Percentiles rank a stretch among this genome's conserved stretches.
Evolutionary conservation across 2,329 filamentous ascomycete species (phyloP).

Genomic region (Colletotrichum tabaci): DNA sequence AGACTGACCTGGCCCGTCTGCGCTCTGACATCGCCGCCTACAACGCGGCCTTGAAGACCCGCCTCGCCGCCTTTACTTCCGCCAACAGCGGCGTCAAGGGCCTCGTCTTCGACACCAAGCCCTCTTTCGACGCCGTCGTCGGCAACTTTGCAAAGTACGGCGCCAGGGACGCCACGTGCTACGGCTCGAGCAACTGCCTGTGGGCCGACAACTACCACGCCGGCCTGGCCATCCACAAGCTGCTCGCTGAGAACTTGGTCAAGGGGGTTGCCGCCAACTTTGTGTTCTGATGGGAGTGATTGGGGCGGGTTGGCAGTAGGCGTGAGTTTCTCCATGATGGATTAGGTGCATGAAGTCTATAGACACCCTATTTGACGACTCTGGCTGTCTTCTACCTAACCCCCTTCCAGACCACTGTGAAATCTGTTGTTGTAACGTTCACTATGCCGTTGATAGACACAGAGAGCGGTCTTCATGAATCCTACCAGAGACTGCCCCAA

Average conservation of each 20-base stretch:
- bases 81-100: conserved; percentile 52
- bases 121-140: conserved; percentile 59
- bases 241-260: conserved; percentile 56
- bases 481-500: too few species aligned
- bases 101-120: conserved; percentile 57
- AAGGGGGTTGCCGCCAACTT: conserved; percentile 41
- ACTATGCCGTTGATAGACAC: too few species aligned
- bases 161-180: conserved; percentile 51
- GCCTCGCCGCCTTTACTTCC: conserved; percentile 51
- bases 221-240: conserved; percentile 56
- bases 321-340: too few species aligned
- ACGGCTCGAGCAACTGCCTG: conserved; percentile 60
- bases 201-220: conserved; percentile 63
- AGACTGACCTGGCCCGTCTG: conserved; percentile 37
- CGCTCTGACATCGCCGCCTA: conserved; percentile 53
- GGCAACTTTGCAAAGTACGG: conserved; percentile 47
- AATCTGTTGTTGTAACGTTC: too few species aligned
- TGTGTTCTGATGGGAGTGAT: conserved; percentile 13
- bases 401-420: too few species aligned
- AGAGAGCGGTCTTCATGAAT: too few species aligned
- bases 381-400: too few species aligned
- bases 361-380: too few species aligned
- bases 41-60: conserved; percentile 52
- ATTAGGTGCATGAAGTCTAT: not conserved
- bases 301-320: not conserved